These are phyloP conservation scores for Kentomonas sorsogonicus DNA, from an alignment of 208 protist species.

Conservation along the genomic window DNA sequence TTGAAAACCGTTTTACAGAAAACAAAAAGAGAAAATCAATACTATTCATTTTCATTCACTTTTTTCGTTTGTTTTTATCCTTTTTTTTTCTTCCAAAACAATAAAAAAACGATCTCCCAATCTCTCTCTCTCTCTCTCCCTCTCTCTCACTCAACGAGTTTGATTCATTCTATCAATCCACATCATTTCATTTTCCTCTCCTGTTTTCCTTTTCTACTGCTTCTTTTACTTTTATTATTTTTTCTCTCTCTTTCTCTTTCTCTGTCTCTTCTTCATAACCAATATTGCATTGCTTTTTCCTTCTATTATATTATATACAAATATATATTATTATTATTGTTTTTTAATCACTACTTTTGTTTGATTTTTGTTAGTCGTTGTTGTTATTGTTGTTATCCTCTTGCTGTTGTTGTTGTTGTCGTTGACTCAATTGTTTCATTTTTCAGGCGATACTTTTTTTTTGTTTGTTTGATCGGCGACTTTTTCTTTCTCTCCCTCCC, in stretches of 20 bases:
- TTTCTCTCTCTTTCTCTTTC: background rate
- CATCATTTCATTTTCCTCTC: background rate
- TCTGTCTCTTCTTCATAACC: background rate
- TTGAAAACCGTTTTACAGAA: background rate
- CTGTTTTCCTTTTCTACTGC: background rate
- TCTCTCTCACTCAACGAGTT: background rate
- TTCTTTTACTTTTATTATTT: background rate
- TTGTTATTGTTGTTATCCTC: too few species aligned
- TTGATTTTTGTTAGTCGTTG: too few species aligned
- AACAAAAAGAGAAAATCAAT: background rate
- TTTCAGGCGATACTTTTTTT: too few species aligned
- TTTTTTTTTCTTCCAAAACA: background rate
- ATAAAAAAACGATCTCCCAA: background rate
- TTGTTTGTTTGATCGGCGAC: too few species aligned
- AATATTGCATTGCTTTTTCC: background rate
- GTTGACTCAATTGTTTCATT: too few species aligned
- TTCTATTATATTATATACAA: background rate
- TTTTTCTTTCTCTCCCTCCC: too few species aligned
- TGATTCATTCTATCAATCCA: background rate
- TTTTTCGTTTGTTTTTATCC: background rate
- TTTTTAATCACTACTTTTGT: too few species aligned
- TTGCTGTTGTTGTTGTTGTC: too few species aligned
- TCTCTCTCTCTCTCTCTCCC: background rate
- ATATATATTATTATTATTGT: background rate
- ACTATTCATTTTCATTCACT: background rate